Evolutionary conservation across 1,284 basidiomycete genomes (phyloP), one percentile per base, ranked within the genome.

Genomic region (Ganoderma multipileum): DNA sequence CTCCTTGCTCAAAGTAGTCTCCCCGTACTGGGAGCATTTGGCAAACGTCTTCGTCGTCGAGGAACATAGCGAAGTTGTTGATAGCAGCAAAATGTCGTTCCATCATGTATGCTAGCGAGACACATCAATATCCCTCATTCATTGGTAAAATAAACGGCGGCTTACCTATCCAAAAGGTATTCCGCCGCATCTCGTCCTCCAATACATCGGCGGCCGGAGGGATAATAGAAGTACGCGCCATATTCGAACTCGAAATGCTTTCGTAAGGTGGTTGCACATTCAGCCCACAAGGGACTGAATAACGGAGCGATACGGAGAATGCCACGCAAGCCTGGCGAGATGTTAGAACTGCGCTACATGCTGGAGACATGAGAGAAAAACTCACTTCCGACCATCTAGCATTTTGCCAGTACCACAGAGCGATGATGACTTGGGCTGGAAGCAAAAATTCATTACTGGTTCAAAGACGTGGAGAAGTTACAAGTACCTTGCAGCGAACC

Each of bases 311-410:
- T 69, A 88, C 83, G 5, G 86, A 86, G 54, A 86, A 87, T 14
- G 83, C 83, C 61, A 87, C 73, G 74, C 89, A 92, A 54, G 91
- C 84, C 91, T 92, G 61, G 64, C 20, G 18, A 1, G 3, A 20
- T 16, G 30, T 59, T 16, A 63, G 41, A 23, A 23, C 20, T 39
- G n/a, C 50, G 16, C 38, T n/a, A 6, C 11, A 26, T 6, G 9
- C 36, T 14, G n/a, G 62, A 2, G 18, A 20, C 14, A 9, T 50
- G 5, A 30, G 28, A 8, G 33, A 3, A 36, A n/a, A 5, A 65
- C 81, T 75, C 75, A 92, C 90, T 78, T 92, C 90, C n/a, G 90
- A 87, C 90, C 90, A 92, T 83, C 86, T 89, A 60, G 89, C 89
- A 76, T 92, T 87, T 60, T 86, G 87, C 85, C 90, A 91, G 72